Base-by-base conservation (phyloP, 108 stramenopile species). In the Halocafeteria seosinensis region DNA sequence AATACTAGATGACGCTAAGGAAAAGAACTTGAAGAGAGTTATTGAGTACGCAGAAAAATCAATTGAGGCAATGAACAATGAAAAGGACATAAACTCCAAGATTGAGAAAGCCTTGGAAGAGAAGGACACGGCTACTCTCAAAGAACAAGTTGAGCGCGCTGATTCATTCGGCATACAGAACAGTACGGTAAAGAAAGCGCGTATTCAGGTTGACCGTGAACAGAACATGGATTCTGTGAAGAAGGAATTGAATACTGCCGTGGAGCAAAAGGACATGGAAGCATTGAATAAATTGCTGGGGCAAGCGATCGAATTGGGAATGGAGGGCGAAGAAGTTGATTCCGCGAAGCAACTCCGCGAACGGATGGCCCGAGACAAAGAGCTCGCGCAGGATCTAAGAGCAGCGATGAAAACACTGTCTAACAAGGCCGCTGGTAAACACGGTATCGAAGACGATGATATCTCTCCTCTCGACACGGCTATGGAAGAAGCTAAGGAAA, bases 361-460 rank as follows among this genome's bases (percentile, higher is more conserved):
- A 36, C 32, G 32, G 59, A 26, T 71, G 17, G 47, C 37, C 5
- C 17, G 4, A 9, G 26, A 60, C 13, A 63, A 65, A 50, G 24
- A 50, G 8, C 4, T 26, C 4, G n/a, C 12, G 4, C 24, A 8
- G 38, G 47, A 11, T 5, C 29, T 71, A 2, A 24, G 23, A 55
- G 66, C 72, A 6, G n/a, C 30, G 21, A n/a, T 38, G 32, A 30
- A 30, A 28, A 37, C 66, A 21, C 31, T 59, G 1, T 60, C 67
- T 52, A 66, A 72, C 47, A 68, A 76, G 64, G 62, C 62, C 28
- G 34, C 66, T 38, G 38, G 33, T 34, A 55, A 66, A 51, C 25
- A 38, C 34, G 74, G 74, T 28, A 67, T 75, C 26, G 38, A 25
- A 4, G 38, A 37, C 23, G 62, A 31, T 8, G 74, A 75, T 55